phyloP scores from a whole-genome alignment of 305 asterid genomes.

The Solanum hybrid region DNA sequence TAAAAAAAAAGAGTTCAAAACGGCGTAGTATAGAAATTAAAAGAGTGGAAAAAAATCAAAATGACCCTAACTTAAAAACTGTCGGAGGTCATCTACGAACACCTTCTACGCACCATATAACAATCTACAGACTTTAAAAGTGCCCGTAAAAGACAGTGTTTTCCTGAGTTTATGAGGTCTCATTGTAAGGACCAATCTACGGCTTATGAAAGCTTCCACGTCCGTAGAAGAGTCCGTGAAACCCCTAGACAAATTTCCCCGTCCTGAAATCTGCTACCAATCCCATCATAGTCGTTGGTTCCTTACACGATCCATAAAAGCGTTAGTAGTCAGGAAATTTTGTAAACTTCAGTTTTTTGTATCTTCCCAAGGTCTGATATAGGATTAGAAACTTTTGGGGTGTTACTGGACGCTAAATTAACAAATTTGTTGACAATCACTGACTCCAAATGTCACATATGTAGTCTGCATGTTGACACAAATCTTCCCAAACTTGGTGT shows the following conservation, averaged over 20 bases:
- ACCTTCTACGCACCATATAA: neutral
- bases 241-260: neutral
- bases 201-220: neutral
- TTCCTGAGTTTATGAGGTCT: neutral
- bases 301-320: neutral
- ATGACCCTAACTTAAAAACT: neutral
- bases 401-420: neutral
- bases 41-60: neutral
- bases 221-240: neutral
- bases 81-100: neutral
- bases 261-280: neutral
- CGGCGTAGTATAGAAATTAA: too few species aligned
- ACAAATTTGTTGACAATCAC: neutral
- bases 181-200: neutral
- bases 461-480: neutral
- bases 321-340: neutral
- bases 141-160: neutral
- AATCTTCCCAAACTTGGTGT: neutral
- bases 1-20: neutral
- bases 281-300: neutral
- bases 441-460: neutral
- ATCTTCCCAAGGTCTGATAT: neutral
- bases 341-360: neutral
- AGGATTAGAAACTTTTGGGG: neutral
- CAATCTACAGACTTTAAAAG: neutral